Base-by-base conservation (phyloP, 2,329 filamentous ascomycete genomes). In the Diaporthe sp. region DNA sequence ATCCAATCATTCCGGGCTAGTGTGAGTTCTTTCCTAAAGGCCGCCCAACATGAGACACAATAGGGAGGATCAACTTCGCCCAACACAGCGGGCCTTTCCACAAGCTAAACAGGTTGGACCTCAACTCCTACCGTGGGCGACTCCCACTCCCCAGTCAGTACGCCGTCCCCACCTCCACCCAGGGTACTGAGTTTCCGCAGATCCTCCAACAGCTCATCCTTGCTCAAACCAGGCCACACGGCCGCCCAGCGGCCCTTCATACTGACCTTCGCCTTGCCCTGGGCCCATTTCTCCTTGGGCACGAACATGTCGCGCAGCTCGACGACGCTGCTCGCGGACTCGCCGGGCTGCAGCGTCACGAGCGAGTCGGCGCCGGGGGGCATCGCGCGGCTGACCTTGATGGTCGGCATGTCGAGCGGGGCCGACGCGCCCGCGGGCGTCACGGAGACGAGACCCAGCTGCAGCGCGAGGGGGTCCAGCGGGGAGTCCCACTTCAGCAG, bases 401-500 rank as follows among this genome's bases (percentile, higher is more conserved):
- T 80, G 25, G 79, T 81, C 12, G 83, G 82, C 13, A 87, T 79
- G 8, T 85, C 80, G 5, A 88, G 73, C 5, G 85, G 82, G 17
- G 75, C 55, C 9, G 79, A 78, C 25, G 81, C 80, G 1, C 82
- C 83, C 3, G 82, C 81, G 6, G 83, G 84, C 3, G 81, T 85
- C 77, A 88, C 82, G 46, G 81, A 80, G 12, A 88, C 68, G n/a
- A 86, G 79, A 10, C 87, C 87, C 6, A 87, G 81, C 74, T 84
- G 82, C 62, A 87, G 76, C 0, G 84, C 86, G 22, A 86, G 70
- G 0, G 82, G 81, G 76, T 88, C 87, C n/a, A 88, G 82, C n/a
- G 87, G 87, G 0, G 86, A 86, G 67, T 84, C 81, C 82, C 87
- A 88, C 6, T 78, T 80, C 44, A 88, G 82, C 28, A 88, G 77